Percentiles rank a stretch among this genome's conserved stretches.
Evolutionary conservation across 257 asterid genomes (phyloP).

Genomic region (Oldenlandia corymbosa): DNA sequence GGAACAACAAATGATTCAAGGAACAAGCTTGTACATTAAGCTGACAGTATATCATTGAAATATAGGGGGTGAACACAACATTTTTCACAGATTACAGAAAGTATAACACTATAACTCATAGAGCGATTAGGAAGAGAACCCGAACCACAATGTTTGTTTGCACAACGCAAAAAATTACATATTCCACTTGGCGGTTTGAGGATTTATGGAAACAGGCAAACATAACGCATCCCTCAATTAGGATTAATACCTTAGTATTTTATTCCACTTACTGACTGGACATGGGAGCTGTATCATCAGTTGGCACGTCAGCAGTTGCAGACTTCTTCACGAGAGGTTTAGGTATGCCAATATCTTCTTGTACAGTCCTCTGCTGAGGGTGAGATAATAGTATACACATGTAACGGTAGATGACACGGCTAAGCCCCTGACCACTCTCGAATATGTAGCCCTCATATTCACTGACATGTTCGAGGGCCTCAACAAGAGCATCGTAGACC

Average conservation of each 20-base stretch:
- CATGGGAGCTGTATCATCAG: slow-evolving; percentile 42
- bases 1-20: not conserved
- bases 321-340: slow-evolving; percentile 64
- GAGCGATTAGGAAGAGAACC: not conserved
- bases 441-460: slow-evolving; percentile 80
- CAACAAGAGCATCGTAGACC: slow-evolving; percentile 85
- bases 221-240: not conserved
- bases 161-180: not conserved
- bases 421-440: slow-evolving; percentile 87
- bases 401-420: slow-evolving; percentile 66
- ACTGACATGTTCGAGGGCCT: slow-evolving; percentile 72
- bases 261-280: slow-evolving; percentile 37
- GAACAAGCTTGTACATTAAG: not conserved
- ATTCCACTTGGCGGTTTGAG: not conserved
- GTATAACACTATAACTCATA: not conserved
- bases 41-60: not conserved
- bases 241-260: not conserved
- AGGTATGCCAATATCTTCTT: slow-evolving; percentile 72
- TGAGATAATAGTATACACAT: slow-evolving; percentile 66
- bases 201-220: not conserved
- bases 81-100: not conserved
- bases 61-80: not conserved
- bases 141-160: not conserved
- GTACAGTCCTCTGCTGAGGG: slow-evolving; percentile 84
- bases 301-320: slow-evolving; percentile 31